Base-by-base conservation (phyloP, 495 filamentous ascomycete species). In the Daldinia childiae region DNA sequence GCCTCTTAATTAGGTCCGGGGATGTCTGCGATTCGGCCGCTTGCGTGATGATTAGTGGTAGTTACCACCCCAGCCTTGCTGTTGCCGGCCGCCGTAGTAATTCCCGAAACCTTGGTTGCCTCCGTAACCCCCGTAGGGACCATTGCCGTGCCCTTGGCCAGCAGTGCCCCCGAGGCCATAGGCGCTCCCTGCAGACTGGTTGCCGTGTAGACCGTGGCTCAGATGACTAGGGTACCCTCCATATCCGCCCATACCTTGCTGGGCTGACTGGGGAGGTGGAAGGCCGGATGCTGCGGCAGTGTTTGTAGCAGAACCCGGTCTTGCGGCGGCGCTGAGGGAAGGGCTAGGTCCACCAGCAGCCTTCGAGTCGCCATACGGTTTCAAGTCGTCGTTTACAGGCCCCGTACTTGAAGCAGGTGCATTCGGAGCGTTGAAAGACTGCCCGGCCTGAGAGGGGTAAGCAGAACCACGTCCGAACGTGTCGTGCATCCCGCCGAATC, bases 271-370 rank as follows among this genome's bases (percentile, higher is more conserved):
- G 41, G 91, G 89, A 26, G 91, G 91, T 29, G 92, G 93, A 51
- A 95, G 84, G 32, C 90, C 88, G 17, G 78, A 72, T 77, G 93
- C 91, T 6, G 86, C 87, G 17, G 88, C 87, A 68, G 86, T 90
- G 79, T 93, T 95, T 14, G 91, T 90, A 14, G 94, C 93, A 34
- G 94, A 97, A 19, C 92, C 93, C 15, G 94, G 93, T 63, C 94
- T 91, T 34, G 87, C 89, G 38, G 92, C 90, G 74, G 92, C 91
- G 30, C 88, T 89, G 29, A 97, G 87, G 6, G 93, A 93, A 30
- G 94, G 94, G 79, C 93, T 96, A 3, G 94, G 93, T 6, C 92
- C 93, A 45, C 86, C 85, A 36, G 89, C 82, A 74, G 79, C 72
- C 82, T 96, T 95, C 61, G 89, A 82, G 26, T 85, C 79, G 30